Evolutionary conservation across 192 early-diverging fungal genomes (phyloP).

Genomic region (Coemansia sp.): DNA sequence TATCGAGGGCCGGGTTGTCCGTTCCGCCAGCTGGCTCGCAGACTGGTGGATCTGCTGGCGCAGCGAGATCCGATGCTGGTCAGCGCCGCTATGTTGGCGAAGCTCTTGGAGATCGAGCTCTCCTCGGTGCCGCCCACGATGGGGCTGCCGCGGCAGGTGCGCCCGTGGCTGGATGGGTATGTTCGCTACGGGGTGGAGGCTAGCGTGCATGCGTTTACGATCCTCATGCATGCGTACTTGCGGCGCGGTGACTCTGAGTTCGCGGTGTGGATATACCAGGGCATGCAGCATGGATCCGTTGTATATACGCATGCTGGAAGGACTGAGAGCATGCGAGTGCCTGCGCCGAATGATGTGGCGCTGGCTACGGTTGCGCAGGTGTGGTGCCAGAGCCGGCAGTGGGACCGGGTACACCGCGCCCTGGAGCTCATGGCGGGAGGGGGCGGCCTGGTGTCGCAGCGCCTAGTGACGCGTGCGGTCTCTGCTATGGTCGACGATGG

Average conservation of each 20-base stretch:
- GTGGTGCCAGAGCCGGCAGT: slow-evolving; percentile 8
- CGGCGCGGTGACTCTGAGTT: slow-evolving; percentile 6
- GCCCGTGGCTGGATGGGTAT: slow-evolving; percentile 15
- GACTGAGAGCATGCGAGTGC: slow-evolving; percentile 1
- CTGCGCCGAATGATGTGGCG: slow-evolving; percentile 21
- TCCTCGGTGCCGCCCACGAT: not conserved
- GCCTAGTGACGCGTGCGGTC: slow-evolving; percentile 19
- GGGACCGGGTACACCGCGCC: not conserved
- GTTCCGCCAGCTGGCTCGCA: slow-evolving; percentile 2
- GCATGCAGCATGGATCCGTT: slow-evolving; percentile 2
- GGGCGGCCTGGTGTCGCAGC: slow-evolving; percentile 5
- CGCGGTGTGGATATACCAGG: slow-evolving; percentile 18
- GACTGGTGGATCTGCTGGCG: slow-evolving; percentile 10
- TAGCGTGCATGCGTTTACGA: slow-evolving; percentile 12
- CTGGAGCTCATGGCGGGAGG: not conserved
- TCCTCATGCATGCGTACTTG: slow-evolving; percentile 20
- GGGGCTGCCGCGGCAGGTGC: slow-evolving; percentile 14
- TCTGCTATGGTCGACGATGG: slow-evolving; percentile 11
- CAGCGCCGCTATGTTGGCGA: slow-evolving; percentile 10
- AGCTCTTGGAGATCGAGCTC: slow-evolving; percentile 26
- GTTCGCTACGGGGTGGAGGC: slow-evolving; percentile 4
- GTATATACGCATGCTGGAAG: not conserved
- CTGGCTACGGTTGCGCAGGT: slow-evolving; percentile 1
- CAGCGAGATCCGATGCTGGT: slow-evolving; percentile 3
- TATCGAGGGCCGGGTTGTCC: not conserved